These are phyloP conservation scores for Helenozyma rhizophorensis DNA, from an alignment of 805 yeast genomes.

Conservation along the genomic window DNA sequence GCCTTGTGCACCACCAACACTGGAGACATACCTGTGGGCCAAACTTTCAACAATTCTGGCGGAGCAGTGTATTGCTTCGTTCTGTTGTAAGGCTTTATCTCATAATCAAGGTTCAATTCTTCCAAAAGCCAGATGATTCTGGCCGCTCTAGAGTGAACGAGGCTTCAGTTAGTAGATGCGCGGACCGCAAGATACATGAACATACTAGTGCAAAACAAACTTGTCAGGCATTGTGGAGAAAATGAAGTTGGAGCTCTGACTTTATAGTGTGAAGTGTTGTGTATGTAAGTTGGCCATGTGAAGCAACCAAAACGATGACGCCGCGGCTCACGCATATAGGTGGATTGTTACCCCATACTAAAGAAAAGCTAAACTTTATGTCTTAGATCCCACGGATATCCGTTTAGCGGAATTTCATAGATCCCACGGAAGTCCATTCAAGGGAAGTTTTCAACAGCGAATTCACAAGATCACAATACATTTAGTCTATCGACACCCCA, in stretches of 20 bases:
- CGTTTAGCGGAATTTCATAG: too few species aligned
- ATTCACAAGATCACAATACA: too few species aligned
- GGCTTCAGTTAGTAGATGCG: conserved; percentile 16
- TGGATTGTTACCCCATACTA: too few species aligned
- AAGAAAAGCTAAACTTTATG: too few species aligned
- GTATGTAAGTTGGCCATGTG: background rate
- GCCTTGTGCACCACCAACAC: conserved; percentile 15
- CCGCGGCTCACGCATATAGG: too few species aligned
- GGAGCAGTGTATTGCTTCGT: conserved; percentile 28
- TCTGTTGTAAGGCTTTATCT: conserved; percentile 27
- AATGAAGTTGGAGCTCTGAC: background rate
- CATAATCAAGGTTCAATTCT: conserved; percentile 29
- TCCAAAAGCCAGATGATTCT: conserved; percentile 38
- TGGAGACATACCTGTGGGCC: conserved; percentile 37
- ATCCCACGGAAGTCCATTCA: too few species aligned
- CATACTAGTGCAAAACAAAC: conserved; percentile 23
- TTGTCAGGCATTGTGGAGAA: conserved; percentile 3
- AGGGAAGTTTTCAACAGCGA: too few species aligned
- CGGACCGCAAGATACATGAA: background rate
- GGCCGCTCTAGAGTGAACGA: conserved; percentile 31
- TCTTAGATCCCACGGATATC: too few species aligned
- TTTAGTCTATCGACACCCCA: too few species aligned
- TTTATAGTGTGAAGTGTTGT: background rate
- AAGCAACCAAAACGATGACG: too few species aligned
- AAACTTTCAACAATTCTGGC: conserved; percentile 24